phyloP scores from a whole-genome alignment of 2,329 filamentous ascomycete species.

The Diaporthe eres region DNA sequence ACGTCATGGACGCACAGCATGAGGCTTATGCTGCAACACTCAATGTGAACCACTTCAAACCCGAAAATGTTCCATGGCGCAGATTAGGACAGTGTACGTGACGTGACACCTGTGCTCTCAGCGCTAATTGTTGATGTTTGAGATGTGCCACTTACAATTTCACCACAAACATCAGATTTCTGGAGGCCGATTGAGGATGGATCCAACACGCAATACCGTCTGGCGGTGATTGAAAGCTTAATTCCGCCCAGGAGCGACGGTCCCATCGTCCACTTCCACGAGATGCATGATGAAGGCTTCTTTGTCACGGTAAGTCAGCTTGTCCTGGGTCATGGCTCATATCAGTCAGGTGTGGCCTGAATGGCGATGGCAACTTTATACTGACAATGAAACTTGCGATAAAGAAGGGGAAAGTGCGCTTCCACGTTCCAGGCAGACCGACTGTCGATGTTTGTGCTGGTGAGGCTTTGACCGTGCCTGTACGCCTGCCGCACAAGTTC shows the following conservation, averaged over 20 bases:
- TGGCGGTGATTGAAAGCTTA: conserved; percentile 7
- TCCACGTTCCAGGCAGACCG: conserved; percentile 5
- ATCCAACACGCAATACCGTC: conserved; percentile 11
- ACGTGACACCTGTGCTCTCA: background rate
- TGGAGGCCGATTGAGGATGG: conserved; percentile 20
- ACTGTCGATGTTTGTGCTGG: conserved; percentile 9
- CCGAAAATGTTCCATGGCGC: conserved; percentile 4
- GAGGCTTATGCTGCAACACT: conserved; percentile 19
- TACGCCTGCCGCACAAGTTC: conserved; percentile 17
- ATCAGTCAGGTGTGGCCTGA: background rate
- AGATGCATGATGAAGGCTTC: conserved; percentile 18
- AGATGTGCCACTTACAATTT: background rate
- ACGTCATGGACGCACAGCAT: conserved; percentile 1
- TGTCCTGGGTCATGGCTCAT: background rate
- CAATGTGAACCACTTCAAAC: conserved; percentile 12
- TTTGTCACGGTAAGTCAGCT: conserved; percentile 5
- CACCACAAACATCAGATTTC: background rate
- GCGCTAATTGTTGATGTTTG: too few species aligned
- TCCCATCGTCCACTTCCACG: conserved; percentile 9
- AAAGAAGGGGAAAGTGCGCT: conserved; percentile 7
- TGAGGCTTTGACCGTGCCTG: conserved; percentile 10
- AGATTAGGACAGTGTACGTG: conserved; percentile 17
- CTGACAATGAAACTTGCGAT: background rate
- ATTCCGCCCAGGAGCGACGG: conserved; percentile 6
- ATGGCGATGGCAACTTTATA: background rate